Evolutionary conservation across 331 rosid species (phyloP).

Genomic region (Rhamnella rubrinervis): DNA sequence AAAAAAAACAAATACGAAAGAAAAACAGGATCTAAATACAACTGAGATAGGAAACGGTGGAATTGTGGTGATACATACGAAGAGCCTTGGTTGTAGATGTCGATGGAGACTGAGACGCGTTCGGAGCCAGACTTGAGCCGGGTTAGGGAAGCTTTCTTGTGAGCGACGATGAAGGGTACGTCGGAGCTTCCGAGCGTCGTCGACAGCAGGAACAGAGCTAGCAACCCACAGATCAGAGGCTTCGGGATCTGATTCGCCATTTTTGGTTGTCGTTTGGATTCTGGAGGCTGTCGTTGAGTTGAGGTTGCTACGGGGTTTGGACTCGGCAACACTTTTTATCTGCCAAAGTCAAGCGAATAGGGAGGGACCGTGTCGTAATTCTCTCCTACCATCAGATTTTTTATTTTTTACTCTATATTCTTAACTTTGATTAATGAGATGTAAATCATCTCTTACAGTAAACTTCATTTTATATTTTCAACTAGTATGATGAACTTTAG

Average conservation of each 20-base stretch:
- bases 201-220: conserved; percentile 44
- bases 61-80: conserved; percentile 53
- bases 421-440: too few relatives aligned
- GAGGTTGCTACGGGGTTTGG: neutral
- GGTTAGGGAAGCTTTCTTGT: conserved; percentile 94
- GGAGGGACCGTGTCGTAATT: neutral
- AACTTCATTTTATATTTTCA: too few relatives aligned
- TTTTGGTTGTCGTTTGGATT: conserved; percentile 17
- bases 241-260: conserved; percentile 58
- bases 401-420: neutral
- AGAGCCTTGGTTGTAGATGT: conserved; percentile 91
- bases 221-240: conserved; percentile 29
- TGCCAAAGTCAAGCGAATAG: too few relatives aligned
- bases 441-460: too few relatives aligned
- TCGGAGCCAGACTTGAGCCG: conserved; percentile 88
- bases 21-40: conserved; percentile 12
- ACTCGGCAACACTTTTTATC: neutral
- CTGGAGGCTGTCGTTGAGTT: neutral
- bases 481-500: too few relatives aligned
- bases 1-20: neutral
- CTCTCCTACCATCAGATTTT: neutral
- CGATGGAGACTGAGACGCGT: conserved; percentile 84
- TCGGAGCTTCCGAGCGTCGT: conserved; percentile 59
- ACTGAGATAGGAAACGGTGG: neutral
- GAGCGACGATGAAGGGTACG: conserved; percentile 79